Conservation (phyloP, 805 yeast genomes). For the Lipomyces chichibuensis region DNA sequence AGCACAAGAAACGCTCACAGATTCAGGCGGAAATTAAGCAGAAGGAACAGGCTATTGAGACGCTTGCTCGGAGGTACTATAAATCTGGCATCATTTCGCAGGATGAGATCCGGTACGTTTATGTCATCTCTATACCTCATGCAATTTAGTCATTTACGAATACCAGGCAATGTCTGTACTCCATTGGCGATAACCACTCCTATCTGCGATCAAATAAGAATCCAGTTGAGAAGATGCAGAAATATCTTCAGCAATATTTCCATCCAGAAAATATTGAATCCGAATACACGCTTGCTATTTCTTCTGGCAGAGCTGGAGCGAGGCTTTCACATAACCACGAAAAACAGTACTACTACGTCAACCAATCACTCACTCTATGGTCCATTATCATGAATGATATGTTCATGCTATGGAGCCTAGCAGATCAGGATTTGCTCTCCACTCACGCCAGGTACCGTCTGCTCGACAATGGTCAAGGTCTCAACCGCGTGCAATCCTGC, state of each 20-base stretch:
- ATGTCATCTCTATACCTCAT: not conserved
- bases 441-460: constrained; percentile 57
- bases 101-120: constrained; percentile 58
- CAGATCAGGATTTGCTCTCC: constrained; percentile 70
- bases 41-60: constrained; percentile 72
- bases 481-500: constrained; percentile 74
- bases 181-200: constrained; percentile 78
- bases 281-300: constrained; percentile 49
- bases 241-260: constrained; percentile 54
- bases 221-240: constrained; percentile 67
- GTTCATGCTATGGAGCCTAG: constrained; percentile 75
- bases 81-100: constrained; percentile 47
- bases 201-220: constrained; percentile 68
- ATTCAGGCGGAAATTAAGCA: constrained; percentile 63
- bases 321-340: constrained; percentile 73
- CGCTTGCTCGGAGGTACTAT: constrained; percentile 55
- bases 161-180: constrained; percentile 60
- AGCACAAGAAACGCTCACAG: constrained; percentile 56
- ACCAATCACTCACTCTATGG: constrained; percentile 76
- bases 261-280: constrained; percentile 47
- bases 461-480: constrained; percentile 78
- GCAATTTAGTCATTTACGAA: not conserved
- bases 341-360: constrained; percentile 72
- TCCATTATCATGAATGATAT: constrained; percentile 75
- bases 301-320: constrained; percentile 68